Base-by-base conservation (phyloP, 345 rosid genomes). In the Erodium maritimum region DNA sequence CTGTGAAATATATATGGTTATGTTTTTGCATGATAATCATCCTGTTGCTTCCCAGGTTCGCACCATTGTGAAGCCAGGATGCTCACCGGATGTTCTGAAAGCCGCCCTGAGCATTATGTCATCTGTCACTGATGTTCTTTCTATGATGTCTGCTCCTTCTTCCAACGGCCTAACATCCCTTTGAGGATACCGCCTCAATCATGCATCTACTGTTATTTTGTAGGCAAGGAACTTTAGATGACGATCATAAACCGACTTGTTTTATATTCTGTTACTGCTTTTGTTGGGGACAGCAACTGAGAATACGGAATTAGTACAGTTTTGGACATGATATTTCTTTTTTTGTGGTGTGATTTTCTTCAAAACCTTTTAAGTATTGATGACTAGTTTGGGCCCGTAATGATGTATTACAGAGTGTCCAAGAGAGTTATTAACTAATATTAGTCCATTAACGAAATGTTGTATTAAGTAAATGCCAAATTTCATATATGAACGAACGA, bases 61-160 rank as follows among this genome's bases (percentile, higher is more conserved):
- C 57, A 80, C 84, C 42, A 85, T 93, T 5, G 97, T 93, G 74
- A 90, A 87, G 48, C 99, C 99, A 57, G 97, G 99, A 29, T 93
- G 97, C 64, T 84, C 99, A 4, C 99, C 81, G 68, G 97, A 90
- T 29, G 90, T 93, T 62, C 75, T 93, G 74, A 93, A 93, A 66
- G 97, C 99, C 56, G 99, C 99, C 54, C 63, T 93, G 77, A 90
- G 96, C 58, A 79, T 85, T 54, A 87, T 87, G 97, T 81, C 90
- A 29, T 93, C 99, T 0, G 95, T 87, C 68, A 89, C 99, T 4
- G 97, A 90, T 13, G 99, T 93, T 61, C 95, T 93, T 37, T 52
- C 95, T 0, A 77, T 70, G n/a, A 78, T 93, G 75, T 80, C 96
- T 45, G 67, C 82, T 11, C 72, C 85, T 58, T 58, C 91, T 21